Conservation (phyloP, 2,329 filamentous ascomycete genomes). For the Fusarium nygamai region DNA sequence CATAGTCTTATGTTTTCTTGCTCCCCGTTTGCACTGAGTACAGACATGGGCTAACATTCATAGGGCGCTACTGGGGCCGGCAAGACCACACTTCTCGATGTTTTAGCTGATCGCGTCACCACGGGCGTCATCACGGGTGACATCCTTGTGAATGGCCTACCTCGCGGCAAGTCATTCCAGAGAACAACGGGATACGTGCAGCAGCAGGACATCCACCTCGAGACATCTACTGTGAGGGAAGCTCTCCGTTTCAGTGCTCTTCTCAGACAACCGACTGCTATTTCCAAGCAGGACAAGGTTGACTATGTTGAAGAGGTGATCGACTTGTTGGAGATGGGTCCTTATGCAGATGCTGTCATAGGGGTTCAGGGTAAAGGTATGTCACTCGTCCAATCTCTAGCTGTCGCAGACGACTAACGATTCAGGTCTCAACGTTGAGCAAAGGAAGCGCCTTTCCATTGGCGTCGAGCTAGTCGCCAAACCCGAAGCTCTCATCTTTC, state of each 20-base stretch:
- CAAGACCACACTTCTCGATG: constrained; percentile 86
- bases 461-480: constrained; percentile 64
- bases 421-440: constrained; percentile 62
- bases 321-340: constrained; percentile 67
- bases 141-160: constrained; percentile 70
- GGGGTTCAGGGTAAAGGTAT: constrained; percentile 62
- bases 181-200: constrained; percentile 88
- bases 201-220: constrained; percentile 85
- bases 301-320: constrained; percentile 84
- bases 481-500: constrained; percentile 64
- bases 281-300: constrained; percentile 73
- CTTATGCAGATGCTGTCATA: constrained; percentile 70
- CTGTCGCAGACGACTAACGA: not conserved
- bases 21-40: constrained; percentile 55
- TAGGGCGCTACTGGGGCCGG: constrained; percentile 77
- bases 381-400: too few relatives aligned
- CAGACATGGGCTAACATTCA: not conserved
- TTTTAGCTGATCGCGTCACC: constrained; percentile 80
- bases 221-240: constrained; percentile 83
- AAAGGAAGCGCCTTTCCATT: constrained; percentile 67
- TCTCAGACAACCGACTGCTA: constrained; percentile 78
- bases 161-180: constrained; percentile 80
- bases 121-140: constrained; percentile 88
- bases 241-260: constrained; percentile 83
- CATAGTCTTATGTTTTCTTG: too few relatives aligned